Percentiles rank a stretch among this genome's conserved stretches.
phyloP scores from a whole-genome alignment of 192 early-diverging fungal species.

The Podila epicladia region DNA sequence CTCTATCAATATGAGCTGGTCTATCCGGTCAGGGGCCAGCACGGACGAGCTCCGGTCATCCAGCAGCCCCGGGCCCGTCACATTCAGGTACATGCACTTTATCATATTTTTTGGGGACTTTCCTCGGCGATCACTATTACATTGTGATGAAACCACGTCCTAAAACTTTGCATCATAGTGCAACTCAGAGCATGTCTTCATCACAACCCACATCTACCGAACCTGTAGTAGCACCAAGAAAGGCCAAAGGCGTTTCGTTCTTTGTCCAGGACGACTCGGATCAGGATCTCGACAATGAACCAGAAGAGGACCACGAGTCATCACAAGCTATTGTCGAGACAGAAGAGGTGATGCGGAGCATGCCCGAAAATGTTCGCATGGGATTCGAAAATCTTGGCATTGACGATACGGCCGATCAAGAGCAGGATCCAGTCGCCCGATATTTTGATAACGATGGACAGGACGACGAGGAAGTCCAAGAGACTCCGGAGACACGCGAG shows the following conservation, averaged over 20 bases:
- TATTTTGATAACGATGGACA: slow-evolving; percentile 38
- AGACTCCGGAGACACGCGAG: not conserved
- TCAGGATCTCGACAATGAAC: slow-evolving; percentile 22
- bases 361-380: slow-evolving; percentile 7
- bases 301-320: not conserved
- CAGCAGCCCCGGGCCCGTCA: slow-evolving; percentile 1
- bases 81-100: slow-evolving; percentile 5
- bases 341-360: slow-evolving; percentile 14
- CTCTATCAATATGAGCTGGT: slow-evolving; percentile 40
- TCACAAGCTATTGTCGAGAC: slow-evolving; percentile 2
- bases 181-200: not conserved
- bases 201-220: not conserved
- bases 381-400: slow-evolving; percentile 19
- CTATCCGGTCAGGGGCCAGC: slow-evolving; percentile 15
- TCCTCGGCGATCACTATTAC: too few relatives aligned
- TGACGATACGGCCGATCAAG: slow-evolving; percentile 4
- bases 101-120: not conserved
- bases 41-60: slow-evolving; percentile 17
- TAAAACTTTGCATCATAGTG: too few relatives aligned
- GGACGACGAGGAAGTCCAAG: slow-evolving; percentile 1
- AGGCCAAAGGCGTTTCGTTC: not conserved
- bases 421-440: slow-evolving; percentile 27
- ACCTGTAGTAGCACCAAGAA: not conserved
- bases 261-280: slow-evolving; percentile 12
- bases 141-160: too few relatives aligned